Evolutionary conservation across 768 basidiomycete genomes (phyloP), one percentile per base, ranked within the genome.

Genomic region (Hericium erinaceus): DNA sequence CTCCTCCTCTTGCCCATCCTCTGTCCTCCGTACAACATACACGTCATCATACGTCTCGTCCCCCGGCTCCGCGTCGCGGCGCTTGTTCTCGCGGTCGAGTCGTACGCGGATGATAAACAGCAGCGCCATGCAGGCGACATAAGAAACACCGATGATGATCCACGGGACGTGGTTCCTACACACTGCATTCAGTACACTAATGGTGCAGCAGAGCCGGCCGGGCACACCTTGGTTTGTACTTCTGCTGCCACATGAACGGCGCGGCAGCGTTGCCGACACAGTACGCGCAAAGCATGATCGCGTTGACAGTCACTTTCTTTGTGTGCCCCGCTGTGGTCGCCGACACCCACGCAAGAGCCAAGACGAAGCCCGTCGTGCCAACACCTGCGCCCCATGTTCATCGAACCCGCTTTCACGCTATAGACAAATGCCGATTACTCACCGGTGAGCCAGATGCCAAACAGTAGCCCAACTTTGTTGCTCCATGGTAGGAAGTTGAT

Each of bases 161-260:
- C 90, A 92, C 2, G 89, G 89, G 28, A 90, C 68, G 57, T 77
- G 83, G 61, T 89, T 87, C 51, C 86, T 33, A 10, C 8, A 33
- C 33, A 9, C 8, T 33, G 33, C 33, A 6, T 33, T 33, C 6
- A 33, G 33, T 33, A 33, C 33, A 33, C 6, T 10, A 33, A 33
- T 33, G 33, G 33, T 6, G 9, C 33, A 10, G 9, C 33, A 10
- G 33, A 33, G 33, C 33, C 9, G 6, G 33, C 33, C 9, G 33
- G 9, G 5, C 33, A 1, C 33, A 33, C 33, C 33, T 77, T 5
- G 86, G 87, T 58, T 77, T 78, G 64, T 85, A 89, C 66, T 79
- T 72, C 0, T 73, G 73, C 65, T 83, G 79, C 87, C 87, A 90
- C 84, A 90, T 87, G 64, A 87, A 85, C 0, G 87, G 87, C 16